A percentile compares a stretch with the other conserved stretches of the same genome.
phyloP scores from a whole-genome alignment of 139 green algal species.

The Chlorella sp. region DNA sequence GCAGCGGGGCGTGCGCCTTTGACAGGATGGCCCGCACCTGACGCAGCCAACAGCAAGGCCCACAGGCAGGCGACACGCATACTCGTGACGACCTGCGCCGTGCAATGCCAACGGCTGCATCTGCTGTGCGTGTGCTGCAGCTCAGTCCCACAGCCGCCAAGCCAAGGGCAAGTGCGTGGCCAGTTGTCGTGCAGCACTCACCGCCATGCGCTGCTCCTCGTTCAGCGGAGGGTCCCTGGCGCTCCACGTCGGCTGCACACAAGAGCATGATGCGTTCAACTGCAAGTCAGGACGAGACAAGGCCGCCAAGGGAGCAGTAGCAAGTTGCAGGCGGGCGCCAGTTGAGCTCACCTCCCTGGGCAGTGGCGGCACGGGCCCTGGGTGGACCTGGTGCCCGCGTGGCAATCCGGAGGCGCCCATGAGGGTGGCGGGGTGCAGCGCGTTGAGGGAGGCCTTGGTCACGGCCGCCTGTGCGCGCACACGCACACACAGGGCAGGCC shows the following conservation, averaged over 20 bases:
- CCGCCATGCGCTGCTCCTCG: constrained; percentile 26
- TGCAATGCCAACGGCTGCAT: too few species aligned
- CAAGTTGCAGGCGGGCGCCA: neutral
- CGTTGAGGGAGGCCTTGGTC: neutral
- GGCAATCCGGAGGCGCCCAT: neutral
- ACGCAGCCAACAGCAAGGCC: neutral
- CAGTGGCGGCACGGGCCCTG: neutral
- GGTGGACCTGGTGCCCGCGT: neutral
- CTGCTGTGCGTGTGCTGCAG: too few species aligned
- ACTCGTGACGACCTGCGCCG: too few species aligned
- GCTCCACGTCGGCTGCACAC: neutral
- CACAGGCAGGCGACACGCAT: too few species aligned
- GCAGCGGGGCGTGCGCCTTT: constrained; percentile 19
- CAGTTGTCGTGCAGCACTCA: too few species aligned
- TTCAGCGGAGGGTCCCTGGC: constrained; percentile 18
- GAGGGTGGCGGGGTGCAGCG: constrained; percentile 3
- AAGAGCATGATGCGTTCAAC: too few species aligned
- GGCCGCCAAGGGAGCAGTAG: neutral
- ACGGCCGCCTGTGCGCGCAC: neutral
- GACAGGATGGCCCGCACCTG: constrained; percentile 21
- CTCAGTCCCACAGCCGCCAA: too few species aligned
- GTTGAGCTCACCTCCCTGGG: neutral
- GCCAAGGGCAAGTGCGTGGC: too few species aligned
- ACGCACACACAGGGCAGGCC: neutral
- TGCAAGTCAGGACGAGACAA: too few species aligned